phyloP scores from a whole-genome alignment of 192 early-diverging fungal genomes.

The Rhizoclosmatium globosum region DNA sequence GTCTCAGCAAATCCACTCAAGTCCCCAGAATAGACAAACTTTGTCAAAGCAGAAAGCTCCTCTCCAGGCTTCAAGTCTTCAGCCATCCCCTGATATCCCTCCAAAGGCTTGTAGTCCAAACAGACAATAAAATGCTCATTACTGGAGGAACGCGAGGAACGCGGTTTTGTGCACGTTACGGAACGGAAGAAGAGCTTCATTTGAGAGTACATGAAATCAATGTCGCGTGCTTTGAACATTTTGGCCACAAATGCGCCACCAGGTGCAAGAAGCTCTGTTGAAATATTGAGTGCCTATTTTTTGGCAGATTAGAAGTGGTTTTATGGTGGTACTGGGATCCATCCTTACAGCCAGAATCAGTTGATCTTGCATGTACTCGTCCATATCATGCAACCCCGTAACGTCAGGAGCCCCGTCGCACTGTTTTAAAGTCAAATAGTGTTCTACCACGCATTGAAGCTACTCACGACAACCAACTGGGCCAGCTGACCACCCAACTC shows the following conservation, averaged over 20 bases:
- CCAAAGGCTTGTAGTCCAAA: conserved; percentile 11
- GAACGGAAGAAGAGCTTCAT: conserved; percentile 90
- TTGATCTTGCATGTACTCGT: conserved; percentile 99
- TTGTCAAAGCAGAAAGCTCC: neutral
- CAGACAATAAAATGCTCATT: conserved; percentile 50
- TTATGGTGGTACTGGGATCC: neutral
- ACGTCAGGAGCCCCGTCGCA: conserved; percentile 72
- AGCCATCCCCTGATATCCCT: neutral
- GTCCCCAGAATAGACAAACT: neutral
- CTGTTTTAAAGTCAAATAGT: neutral
- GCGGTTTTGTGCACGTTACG: conserved; percentile 92
- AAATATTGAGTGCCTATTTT: conserved; percentile 87
- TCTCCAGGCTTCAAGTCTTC: neutral
- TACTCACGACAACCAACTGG: conserved; percentile 80
- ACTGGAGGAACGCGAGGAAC: conserved; percentile 92
- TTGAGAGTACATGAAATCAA: conserved; percentile 89
- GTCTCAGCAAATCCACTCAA: neutral
- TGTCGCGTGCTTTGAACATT: conserved; percentile 96
- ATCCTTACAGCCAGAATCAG: conserved; percentile 78
- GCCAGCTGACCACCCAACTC: conserved; percentile 90
- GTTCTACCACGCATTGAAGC: neutral
- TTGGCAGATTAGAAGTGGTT: neutral
- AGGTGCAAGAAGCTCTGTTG: conserved; percentile 86
- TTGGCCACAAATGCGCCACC: conserved; percentile 98
- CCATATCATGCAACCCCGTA: conserved; percentile 97